Base-by-base conservation (phyloP, 192 early-diverging fungal species). In the Backusella parvicylindrica region DNA sequence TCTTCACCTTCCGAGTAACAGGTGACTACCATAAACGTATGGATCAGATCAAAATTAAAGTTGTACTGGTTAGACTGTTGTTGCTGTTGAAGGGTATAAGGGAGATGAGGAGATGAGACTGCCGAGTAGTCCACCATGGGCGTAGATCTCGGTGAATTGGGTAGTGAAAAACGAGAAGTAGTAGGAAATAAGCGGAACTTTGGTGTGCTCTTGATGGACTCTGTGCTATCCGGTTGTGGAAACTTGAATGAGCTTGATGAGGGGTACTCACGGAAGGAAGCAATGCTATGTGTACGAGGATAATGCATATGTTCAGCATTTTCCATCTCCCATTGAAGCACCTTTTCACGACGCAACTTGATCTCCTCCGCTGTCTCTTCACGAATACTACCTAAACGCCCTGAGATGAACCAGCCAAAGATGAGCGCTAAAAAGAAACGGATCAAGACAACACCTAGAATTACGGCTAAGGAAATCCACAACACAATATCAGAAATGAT, bases 391-490 rank as follows among this genome's bases (percentile, higher is more conserved):
- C 95, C 95, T 35, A 97, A 82, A 28, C 90, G 85, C 83, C 90
- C 87, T 7, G 90, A 89, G 64, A 95, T 81, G 66, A 94, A 88
- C 95, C 95, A 96, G 35, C 89, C 88, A 85, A 95, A 96, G 43
- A 89, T 83, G 32, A 95, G 70, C 0, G 95, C 94, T 81, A 95
- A 74, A 68, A 89, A 79, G 76, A 97, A 97, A 64, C 90, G 87
- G 68, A 89, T 82, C 47, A 92, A 50, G 37, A 94, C 89, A 1
- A 87, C 86, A 73, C 90, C 86, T 31, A 93, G 72, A 79, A 91
- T 89, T 49, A 93, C 87, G 64, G 87, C 85, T 38, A 96, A 82
- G 31, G 95, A 95, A 12, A 93, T 84, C 73, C 90, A 96, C 12
- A 95, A 82, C 7, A 93, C 84, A 49, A 97, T 90, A 65, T 92